These are phyloP conservation scores for Oropetium thomaeum DNA, from an alignment of 176 grass and related monocot genomes.

Conservation along the genomic window DNA sequence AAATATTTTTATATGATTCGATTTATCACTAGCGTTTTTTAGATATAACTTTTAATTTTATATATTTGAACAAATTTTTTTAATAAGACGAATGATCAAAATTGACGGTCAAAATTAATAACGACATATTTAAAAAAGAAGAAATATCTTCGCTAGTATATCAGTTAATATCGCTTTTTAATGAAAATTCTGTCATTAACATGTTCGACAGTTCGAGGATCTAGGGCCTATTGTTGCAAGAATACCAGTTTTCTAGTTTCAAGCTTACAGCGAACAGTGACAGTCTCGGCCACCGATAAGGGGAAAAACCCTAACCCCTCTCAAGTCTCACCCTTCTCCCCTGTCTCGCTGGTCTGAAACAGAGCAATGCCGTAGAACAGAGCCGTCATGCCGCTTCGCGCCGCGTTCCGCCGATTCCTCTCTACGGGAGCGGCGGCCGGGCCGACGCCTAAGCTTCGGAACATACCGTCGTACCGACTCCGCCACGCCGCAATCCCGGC, in stretches of 20 bases:
- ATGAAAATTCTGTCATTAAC: neutral
- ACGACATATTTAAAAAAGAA: too few relatives aligned
- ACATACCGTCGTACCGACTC: slow-evolving; percentile 40
- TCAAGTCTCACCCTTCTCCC: neutral
- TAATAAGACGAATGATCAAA: too few relatives aligned
- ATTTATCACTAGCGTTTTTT: too few relatives aligned
- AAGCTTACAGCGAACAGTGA: neutral
- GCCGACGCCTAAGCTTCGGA: slow-evolving; percentile 42
- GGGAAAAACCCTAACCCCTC: slow-evolving; percentile 16
- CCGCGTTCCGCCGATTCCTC: slow-evolving; percentile 32
- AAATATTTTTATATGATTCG: too few relatives aligned
- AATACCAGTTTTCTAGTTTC: neutral
- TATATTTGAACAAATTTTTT: too few relatives aligned
- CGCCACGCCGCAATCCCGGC: slow-evolving; percentile 50
- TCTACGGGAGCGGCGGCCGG: slow-evolving; percentile 5
- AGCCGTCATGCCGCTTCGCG: slow-evolving; percentile 30
- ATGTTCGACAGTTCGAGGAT: neutral
- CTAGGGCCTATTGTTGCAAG: neutral
- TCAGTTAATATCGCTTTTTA: too few relatives aligned
- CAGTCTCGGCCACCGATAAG: neutral
- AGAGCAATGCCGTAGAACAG: slow-evolving; percentile 21
- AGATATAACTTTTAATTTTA: too few relatives aligned
- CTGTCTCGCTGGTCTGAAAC: neutral
- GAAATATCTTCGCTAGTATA: too few relatives aligned
- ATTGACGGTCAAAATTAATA: too few relatives aligned